phyloP scores from a whole-genome alignment of 331 rosid species.

The Erythrophleum ivorense region DNA sequence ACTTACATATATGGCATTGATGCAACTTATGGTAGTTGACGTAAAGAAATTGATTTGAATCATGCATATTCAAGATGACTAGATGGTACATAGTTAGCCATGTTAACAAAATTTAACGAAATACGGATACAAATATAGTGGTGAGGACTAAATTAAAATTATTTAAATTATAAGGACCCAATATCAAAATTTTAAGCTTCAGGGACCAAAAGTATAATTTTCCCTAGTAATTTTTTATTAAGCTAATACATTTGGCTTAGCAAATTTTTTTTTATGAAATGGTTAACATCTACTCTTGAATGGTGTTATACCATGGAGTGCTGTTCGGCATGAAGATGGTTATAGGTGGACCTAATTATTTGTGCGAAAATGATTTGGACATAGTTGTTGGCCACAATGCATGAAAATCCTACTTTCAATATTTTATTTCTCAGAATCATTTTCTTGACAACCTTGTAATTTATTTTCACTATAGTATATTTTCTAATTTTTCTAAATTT shows the following conservation, averaged over 20 bases:
- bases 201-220: no score
- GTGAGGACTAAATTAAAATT: no score
- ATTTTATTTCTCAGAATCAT: background rate
- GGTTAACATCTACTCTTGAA: slow-evolving; percentile 1
- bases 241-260: background rate
- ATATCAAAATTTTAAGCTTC: no score
- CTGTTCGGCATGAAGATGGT: background rate
- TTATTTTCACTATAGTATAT: background rate
- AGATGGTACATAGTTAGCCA: no score
- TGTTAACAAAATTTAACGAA: no score
- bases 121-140: no score
- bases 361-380: slow-evolving; percentile 25
- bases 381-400: background rate
- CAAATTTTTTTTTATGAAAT: background rate
- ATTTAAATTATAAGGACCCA: no score
- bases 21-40: no score
- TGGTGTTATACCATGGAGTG: slow-evolving; percentile 8
- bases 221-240: no score
- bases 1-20: no score
- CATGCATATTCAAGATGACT: no score
- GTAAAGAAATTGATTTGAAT: no score
- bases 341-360: slow-evolving; percentile 22
- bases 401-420: background rate
- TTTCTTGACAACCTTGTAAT: slow-evolving; percentile 4
- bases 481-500: slow-evolving; percentile 9